Conservation (phyloP, 1,284 basidiomycete genomes). For the Tausonia pullulans region DNA sequence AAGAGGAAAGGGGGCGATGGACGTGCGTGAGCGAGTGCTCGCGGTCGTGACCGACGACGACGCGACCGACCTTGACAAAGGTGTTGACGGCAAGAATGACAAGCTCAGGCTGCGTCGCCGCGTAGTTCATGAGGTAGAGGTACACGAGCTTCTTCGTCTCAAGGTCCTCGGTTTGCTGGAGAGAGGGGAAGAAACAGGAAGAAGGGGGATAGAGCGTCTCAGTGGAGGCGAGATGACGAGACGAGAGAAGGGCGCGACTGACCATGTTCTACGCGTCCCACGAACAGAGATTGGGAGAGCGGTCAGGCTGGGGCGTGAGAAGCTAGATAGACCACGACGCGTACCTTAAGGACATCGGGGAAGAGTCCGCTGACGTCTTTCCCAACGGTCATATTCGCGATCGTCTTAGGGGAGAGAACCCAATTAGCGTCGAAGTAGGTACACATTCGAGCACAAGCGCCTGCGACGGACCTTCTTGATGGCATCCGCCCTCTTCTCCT, state of each 20-base stretch:
- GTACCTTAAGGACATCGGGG: constrained; percentile 65
- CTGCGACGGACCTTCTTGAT: constrained; percentile 64
- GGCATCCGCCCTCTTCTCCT: constrained; percentile 92
- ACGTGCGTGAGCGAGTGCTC: background rate
- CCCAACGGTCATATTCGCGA: constrained; percentile 91
- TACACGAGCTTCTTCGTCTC: constrained; percentile 66
- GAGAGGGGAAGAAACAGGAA: background rate
- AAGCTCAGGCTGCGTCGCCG: constrained; percentile 92
- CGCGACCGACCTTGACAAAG: constrained; percentile 57
- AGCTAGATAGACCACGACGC: too few species aligned
- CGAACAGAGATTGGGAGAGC: too few species aligned
- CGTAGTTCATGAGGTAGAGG: constrained; percentile 97
- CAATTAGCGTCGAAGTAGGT: too few species aligned
- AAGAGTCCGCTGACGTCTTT: constrained; percentile 96
- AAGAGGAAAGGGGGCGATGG: background rate
- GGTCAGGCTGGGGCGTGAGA: too few species aligned
- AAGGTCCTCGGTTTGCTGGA: constrained; percentile 38
- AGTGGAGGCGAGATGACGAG: background rate
- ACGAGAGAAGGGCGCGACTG: background rate
- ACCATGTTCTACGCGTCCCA: background rate
- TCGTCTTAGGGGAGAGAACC: background rate
- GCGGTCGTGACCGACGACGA: too few species aligned
- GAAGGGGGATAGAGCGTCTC: background rate
- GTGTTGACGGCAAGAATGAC: constrained; percentile 98
- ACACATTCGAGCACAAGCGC: too few species aligned